These are phyloP conservation scores for Crithidia fasciculata DNA, from an alignment of 208 protist genomes.

Conservation along the genomic window DNA sequence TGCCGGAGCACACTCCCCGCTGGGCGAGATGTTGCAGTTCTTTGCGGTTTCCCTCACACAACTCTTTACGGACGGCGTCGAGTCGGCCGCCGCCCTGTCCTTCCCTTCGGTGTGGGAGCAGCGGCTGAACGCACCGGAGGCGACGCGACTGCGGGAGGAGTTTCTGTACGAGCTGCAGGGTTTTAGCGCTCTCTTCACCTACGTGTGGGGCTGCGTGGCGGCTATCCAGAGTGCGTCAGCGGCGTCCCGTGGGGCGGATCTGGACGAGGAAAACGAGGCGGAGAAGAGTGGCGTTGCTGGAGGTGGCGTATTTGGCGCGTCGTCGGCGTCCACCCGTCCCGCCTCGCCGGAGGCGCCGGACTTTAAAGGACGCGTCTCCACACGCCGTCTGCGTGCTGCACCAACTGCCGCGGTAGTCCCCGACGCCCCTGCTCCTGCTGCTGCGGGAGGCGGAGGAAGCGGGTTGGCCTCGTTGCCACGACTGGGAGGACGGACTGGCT, in stretches of 20 bases:
- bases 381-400: too few relatives aligned
- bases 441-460: too few relatives aligned
- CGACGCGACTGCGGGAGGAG: slow-evolving; percentile 27
- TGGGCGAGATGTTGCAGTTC: slow-evolving; percentile 66
- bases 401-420: too few relatives aligned
- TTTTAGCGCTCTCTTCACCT: slow-evolving; percentile 69
- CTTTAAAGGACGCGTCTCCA: too few relatives aligned
- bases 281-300: too few relatives aligned
- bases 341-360: not conserved
- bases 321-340: not conserved
- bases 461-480: too few relatives aligned
- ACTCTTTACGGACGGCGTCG: slow-evolving; percentile 63
- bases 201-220: slow-evolving; percentile 56
- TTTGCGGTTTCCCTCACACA: slow-evolving; percentile 50
- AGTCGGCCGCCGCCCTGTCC: slow-evolving; percentile 31
- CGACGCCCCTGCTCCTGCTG: too few relatives aligned
- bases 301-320: too few relatives aligned
- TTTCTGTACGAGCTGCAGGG: slow-evolving; percentile 80
- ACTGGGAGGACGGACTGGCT: too few relatives aligned
- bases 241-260: not conserved
- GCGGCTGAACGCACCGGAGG: slow-evolving; percentile 19
- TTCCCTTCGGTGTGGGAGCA: slow-evolving; percentile 71
- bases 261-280: not conserved
- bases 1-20: slow-evolving; percentile 55
- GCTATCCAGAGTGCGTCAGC: slow-evolving; percentile 24